phyloP scores from a whole-genome alignment of 2,329 filamentous ascomycete species.

The Cladosporium cucumerinum region DNA sequence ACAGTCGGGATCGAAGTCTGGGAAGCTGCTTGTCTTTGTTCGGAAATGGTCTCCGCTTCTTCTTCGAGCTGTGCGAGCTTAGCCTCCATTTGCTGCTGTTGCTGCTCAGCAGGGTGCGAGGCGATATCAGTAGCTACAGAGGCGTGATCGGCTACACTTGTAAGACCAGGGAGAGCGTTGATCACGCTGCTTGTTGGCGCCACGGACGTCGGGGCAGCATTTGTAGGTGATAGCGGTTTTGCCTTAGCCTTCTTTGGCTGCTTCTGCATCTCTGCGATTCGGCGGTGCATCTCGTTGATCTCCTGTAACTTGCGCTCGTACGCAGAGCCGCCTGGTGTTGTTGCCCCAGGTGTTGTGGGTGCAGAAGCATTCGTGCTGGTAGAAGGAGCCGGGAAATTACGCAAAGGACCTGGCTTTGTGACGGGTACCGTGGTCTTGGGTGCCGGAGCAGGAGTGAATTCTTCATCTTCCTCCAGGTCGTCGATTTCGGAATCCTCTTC shows the following conservation, averaged over 20 bases:
- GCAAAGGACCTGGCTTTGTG: constrained; percentile 2
- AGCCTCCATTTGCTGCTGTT: background rate
- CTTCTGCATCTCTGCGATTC: constrained; percentile 44
- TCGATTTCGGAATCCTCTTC: constrained; percentile 27
- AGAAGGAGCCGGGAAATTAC: background rate
- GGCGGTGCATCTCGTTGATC: constrained; percentile 26
- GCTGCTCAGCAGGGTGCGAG: background rate
- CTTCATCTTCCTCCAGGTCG: constrained; percentile 4
- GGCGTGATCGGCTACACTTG: background rate
- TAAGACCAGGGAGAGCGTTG: background rate
- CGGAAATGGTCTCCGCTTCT: constrained; percentile 10
- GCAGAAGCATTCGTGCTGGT: background rate
- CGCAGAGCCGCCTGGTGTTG: constrained; percentile 21
- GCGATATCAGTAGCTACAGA: background rate
- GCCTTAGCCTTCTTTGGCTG: constrained; percentile 35
- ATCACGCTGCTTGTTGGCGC: background rate
- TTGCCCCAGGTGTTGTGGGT: constrained; percentile 10
- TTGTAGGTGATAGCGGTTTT: background rate
- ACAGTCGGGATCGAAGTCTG: background rate
- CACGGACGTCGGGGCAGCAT: background rate
- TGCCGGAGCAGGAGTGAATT: background rate
- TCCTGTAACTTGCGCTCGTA: constrained; percentile 24
- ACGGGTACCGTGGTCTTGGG: background rate
- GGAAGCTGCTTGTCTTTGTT: background rate
- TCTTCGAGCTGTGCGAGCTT: constrained; percentile 8